A percentile compares a stretch with the other conserved stretches of the same genome.
phyloP scores from a whole-genome alignment of 805 yeast species.

The Monosporozyma yasuniensis region DNA sequence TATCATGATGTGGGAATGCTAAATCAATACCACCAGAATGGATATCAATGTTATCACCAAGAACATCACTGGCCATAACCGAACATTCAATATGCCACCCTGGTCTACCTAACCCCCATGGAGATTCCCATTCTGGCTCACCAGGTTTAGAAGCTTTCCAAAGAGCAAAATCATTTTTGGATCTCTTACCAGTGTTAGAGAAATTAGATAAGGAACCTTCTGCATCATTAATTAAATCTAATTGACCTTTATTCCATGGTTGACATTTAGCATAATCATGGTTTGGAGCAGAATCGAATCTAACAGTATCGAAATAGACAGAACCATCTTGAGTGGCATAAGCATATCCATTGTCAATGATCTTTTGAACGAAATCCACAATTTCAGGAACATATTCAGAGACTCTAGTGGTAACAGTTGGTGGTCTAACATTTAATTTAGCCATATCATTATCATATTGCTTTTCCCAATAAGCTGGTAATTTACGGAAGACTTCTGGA shows the following conservation, averaged over 20 bases:
- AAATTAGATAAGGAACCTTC: slow-evolving; percentile 69
- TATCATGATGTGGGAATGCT: slow-evolving; percentile 98
- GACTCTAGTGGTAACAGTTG: slow-evolving; percentile 84
- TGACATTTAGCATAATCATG: slow-evolving; percentile 93
- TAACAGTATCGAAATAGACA: slow-evolving; percentile 87
- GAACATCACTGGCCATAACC: slow-evolving; percentile 90
- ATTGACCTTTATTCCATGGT: slow-evolving; percentile 94
- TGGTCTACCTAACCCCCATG: slow-evolving; percentile 97
- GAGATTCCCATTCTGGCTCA: slow-evolving; percentile 91
- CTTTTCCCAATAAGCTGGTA: slow-evolving; percentile 85
- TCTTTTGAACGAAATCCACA: slow-evolving; percentile 63
- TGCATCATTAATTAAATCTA: slow-evolving; percentile 82
- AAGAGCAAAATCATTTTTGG: slow-evolving; percentile 82
- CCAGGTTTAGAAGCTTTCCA: slow-evolving; percentile 98
- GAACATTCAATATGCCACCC: slow-evolving; percentile 99
- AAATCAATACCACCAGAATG: slow-evolving; percentile 96
- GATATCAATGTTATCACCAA: slow-evolving; percentile 79
- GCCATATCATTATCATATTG: slow-evolving; percentile 82
- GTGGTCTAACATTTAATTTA: slow-evolving; percentile 71
- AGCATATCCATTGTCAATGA: slow-evolving; percentile 75
- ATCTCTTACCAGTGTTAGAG: slow-evolving; percentile 50
- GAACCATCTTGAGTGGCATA: slow-evolving; percentile 80
- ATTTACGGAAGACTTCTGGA: slow-evolving; percentile 68
- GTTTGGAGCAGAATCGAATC: slow-evolving; percentile 59
- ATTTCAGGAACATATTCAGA: slow-evolving; percentile 94